These are phyloP conservation scores for Tilletia indica DNA, from an alignment of 1,284 basidiomycete genomes.

Conservation along the genomic window DNA sequence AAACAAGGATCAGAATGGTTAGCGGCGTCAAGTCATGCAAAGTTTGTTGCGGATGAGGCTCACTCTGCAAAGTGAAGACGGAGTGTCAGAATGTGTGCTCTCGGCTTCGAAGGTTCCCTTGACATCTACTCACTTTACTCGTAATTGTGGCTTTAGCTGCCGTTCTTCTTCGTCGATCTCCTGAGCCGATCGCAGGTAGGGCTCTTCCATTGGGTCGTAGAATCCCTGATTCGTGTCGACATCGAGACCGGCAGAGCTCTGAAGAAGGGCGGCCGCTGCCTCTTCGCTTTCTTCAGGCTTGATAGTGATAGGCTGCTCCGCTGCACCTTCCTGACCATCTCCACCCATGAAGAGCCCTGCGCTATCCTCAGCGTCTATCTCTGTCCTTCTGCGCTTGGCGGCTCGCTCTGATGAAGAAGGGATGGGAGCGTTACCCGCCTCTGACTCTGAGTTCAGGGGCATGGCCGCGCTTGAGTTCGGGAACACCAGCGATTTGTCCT, in stretches of 20 bases:
- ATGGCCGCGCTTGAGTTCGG: not conserved
- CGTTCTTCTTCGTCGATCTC: not conserved
- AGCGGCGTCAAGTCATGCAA: no score
- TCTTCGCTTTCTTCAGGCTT: not conserved
- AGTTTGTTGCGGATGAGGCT: no score
- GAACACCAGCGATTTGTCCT: constrained; percentile 6
- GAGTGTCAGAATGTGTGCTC: no score
- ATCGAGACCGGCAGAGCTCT: not conserved
- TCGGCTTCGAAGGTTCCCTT: no score
- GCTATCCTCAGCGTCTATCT: not conserved
- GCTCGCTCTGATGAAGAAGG: not conserved
- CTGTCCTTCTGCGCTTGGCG: not conserved
- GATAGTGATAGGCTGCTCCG: not conserved
- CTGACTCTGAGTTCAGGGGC: not conserved
- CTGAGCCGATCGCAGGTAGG: not conserved
- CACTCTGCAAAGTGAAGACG: no score
- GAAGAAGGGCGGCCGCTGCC: not conserved
- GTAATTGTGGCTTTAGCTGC: not conserved
- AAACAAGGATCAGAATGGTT: no score
- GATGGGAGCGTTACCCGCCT: constrained; percentile 12
- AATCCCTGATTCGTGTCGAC: not conserved
- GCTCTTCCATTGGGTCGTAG: not conserved
- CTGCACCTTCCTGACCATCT: not conserved
- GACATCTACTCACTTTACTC: not conserved
- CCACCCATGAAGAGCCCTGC: not conserved